Conservation (phyloP, 805 yeast species). For the Kazachstania viticola region DNA sequence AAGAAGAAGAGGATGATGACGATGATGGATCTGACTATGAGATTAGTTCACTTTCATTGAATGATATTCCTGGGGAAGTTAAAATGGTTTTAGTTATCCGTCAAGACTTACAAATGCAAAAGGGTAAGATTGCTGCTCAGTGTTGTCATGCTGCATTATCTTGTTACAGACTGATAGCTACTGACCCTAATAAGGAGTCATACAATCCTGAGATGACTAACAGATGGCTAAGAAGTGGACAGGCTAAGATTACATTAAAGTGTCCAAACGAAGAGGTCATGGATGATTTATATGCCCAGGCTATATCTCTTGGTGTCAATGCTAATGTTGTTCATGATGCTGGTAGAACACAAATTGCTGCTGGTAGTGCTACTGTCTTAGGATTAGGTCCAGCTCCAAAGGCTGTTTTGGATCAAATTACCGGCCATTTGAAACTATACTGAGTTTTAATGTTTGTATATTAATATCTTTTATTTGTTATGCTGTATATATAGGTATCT, state of each 20-base stretch:
- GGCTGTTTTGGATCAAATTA: conserved; percentile 62
- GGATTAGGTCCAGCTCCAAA: conserved; percentile 97
- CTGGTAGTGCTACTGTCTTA: conserved; percentile 92
- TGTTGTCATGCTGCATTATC: conserved; percentile 97
- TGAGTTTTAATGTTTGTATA: conserved; percentile 21
- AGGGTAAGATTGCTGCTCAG: conserved; percentile 96
- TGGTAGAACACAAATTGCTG: conserved; percentile 92
- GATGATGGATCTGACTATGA: conserved; percentile 45
- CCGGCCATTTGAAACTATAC: conserved; percentile 67
- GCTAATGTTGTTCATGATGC: conserved; percentile 86
- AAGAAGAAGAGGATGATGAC: conserved; percentile 29
- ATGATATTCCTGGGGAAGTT: conserved; percentile 66
- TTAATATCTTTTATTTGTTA: conserved; percentile 1
- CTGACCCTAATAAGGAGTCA: conserved; percentile 34
- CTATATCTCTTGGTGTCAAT: conserved; percentile 67
- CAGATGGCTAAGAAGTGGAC: conserved; percentile 79
- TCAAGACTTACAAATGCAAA: conserved; percentile 81
- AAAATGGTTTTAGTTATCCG: conserved; percentile 83
- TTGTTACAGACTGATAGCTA: conserved; percentile 59
- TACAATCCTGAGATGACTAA: conserved; percentile 52
- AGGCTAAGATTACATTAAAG: conserved; percentile 85
- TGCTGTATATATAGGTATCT: conserved; percentile 3
- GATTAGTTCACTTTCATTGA: conserved; percentile 47
- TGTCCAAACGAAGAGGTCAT: conserved; percentile 55
- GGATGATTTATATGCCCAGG: conserved; percentile 69